These are phyloP conservation scores for Phytophthora citrophthora DNA, from an alignment of 352 stramenopile genomes.

Conservation along the genomic window DNA sequence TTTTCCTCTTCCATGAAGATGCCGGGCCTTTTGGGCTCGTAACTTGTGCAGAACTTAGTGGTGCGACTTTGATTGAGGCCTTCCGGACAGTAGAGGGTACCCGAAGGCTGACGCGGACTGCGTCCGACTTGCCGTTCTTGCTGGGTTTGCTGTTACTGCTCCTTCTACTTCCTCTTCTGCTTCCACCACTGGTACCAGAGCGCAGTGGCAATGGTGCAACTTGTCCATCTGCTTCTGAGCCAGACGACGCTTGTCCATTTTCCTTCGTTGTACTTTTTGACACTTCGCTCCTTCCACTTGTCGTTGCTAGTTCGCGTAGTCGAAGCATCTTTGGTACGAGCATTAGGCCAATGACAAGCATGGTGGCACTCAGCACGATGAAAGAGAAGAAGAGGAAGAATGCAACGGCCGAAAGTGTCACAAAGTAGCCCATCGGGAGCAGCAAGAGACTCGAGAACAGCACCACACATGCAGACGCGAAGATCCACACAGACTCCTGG, in stretches of 20 bases:
- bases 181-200: background rate
- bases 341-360: conserved; percentile 45
- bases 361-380: conserved; percentile 34
- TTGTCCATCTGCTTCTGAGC: conserved; percentile 8
- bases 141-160: conserved; percentile 8
- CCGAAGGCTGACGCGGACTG: conserved; percentile 8
- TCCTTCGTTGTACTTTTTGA: conserved; percentile 3
- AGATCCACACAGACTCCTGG: conserved; percentile 63
- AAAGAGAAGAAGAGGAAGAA: conserved; percentile 50
- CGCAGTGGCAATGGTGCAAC: conserved; percentile 13
- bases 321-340: conserved; percentile 41
- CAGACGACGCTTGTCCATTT: conserved; percentile 12
- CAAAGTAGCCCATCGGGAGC: conserved; percentile 53
- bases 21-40: conserved; percentile 2
- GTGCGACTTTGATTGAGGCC: conserved; percentile 29
- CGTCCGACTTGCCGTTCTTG: conserved; percentile 21
- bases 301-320: conserved; percentile 22
- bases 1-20: conserved; percentile 17
- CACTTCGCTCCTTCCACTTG: conserved; percentile 8
- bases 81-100: conserved; percentile 12
- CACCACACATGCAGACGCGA: conserved; percentile 49
- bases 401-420: conserved; percentile 38
- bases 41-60: conserved; percentile 24
- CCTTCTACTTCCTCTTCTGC: conserved; percentile 14
- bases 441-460: conserved; percentile 48